Evolutionary conservation across 768 basidiomycete genomes (phyloP), one percentile per base, ranked within the genome.

Genomic region (Mycena vitilis): DNA sequence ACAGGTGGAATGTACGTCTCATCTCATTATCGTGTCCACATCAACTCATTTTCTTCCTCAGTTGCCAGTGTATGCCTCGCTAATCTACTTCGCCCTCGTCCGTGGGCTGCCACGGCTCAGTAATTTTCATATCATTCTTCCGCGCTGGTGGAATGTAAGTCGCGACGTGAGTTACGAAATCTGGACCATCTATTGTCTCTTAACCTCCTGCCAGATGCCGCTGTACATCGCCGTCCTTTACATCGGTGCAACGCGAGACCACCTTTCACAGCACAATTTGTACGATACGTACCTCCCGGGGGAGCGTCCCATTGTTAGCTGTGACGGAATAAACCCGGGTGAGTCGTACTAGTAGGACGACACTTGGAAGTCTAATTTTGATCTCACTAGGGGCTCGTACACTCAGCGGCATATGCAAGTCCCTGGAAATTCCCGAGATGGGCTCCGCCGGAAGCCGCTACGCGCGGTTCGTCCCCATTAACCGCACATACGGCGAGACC

Each of bases 231-330:
- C 55, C 16, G 54, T 70, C 2, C 40, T 70, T 15, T 70, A 70
- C 34, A 64, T 70, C 5, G 60, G 65, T 10, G 51, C 30, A 20
- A 66, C 65, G 22, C 69, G 69, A 44, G 37, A 23, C 15, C 54
- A 58, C 11, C 56, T 70, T 11, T n/a, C 44, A 2, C 15, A 15
- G 2, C 37, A 70, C 37, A 70, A 70, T 44, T 44, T 70, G 13
- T 66, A 63, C 60, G 69, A 70, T 36, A 70, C 69, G 18, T 70
- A 70, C 49, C 65, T 56, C 22, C 5, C 53, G 13, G 65, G 51
- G 20, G 69, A 70, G 22, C 51, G 55, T 7, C 64, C 69, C 0
- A n/a, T 34, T 5, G 37, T 38, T 15, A 58, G 47, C 40, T 70
- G 69, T 51, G 42, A 20, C 10, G 69, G 65, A 0, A 58, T 70